A percentile compares a stretch with the other conserved stretches of the same genome.
Conservation (phyloP, 1,139 yeast species). For the Pichia sp. region DNA sequence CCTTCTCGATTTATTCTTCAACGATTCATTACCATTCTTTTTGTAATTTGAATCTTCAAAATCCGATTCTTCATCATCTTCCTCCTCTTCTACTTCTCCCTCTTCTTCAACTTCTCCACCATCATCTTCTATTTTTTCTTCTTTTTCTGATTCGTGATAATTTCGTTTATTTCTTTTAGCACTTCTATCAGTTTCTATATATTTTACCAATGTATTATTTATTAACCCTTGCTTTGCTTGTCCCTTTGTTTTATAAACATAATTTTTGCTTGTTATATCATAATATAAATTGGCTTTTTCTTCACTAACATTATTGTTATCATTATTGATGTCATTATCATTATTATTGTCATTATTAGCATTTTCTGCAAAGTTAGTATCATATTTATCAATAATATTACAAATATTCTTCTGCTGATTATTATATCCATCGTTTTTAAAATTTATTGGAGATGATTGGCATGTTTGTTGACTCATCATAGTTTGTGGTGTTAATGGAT, state of each 20-base stretch:
- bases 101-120: no score
- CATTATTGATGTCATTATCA: no score
- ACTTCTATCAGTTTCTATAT: background rate
- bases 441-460: background rate
- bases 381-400: background rate
- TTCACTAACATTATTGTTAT: background rate
- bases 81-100: no score
- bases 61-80: background rate
- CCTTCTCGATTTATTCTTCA: conserved; percentile 24
- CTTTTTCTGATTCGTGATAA: background rate
- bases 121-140: no score
- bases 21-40: background rate
- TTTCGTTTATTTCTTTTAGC: background rate
- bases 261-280: conserved; percentile 3
- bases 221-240: conserved; percentile 4
- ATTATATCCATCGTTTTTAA: background rate
- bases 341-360: background rate
- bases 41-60: background rate
- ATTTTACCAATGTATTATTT: conserved; percentile 1
- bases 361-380: background rate
- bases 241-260: background rate
- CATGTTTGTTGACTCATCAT: background rate
- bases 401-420: background rate
- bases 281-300: background rate
- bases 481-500: conserved; percentile 9